These are phyloP conservation scores for Pythium apleroticum DNA, from an alignment of 352 stramenopile species.

Conservation along the genomic window DNA sequence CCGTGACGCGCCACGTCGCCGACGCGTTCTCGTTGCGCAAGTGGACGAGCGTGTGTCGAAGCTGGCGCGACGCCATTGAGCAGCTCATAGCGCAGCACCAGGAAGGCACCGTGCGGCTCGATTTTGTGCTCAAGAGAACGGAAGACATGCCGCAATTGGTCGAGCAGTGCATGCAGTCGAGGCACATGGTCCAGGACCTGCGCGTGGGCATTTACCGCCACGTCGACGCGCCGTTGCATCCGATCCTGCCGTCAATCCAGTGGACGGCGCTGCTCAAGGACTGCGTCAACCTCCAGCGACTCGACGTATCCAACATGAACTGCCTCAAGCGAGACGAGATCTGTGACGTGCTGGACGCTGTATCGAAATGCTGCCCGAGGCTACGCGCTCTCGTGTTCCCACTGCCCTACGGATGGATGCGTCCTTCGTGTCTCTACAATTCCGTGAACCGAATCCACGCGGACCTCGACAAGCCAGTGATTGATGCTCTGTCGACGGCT, in stretches of 20 bases:
- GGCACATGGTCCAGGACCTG: constrained; percentile 38
- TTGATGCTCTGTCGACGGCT: constrained; percentile 32
- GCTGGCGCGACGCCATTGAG: constrained; percentile 50
- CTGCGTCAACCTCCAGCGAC: constrained; percentile 45
- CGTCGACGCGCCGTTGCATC: constrained; percentile 32
- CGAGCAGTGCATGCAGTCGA: constrained; percentile 17
- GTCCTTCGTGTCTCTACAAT: constrained; percentile 11
- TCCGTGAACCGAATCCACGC: neutral
- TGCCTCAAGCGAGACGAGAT: constrained; percentile 47
- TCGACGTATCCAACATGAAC: constrained; percentile 53
- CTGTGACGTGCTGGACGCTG: constrained; percentile 36
- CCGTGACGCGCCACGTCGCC: constrained; percentile 37
- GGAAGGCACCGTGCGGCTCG: constrained; percentile 41
- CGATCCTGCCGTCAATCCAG: constrained; percentile 26
- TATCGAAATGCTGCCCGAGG: constrained; percentile 42
- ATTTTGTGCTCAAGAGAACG: constrained; percentile 46
- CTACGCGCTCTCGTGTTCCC: constrained; percentile 45
- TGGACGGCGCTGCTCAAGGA: constrained; percentile 38
- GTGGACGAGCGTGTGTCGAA: constrained; percentile 44
- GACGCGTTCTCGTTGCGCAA: constrained; percentile 36
- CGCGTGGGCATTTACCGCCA: constrained; percentile 54
- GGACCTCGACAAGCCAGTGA: constrained; percentile 29
- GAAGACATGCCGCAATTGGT: constrained; percentile 31
- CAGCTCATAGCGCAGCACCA: constrained; percentile 47
- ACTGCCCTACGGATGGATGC: constrained; percentile 39